Conservation (phyloP, 352 stramenopile species). For the Globisporangium splendens region DNA sequence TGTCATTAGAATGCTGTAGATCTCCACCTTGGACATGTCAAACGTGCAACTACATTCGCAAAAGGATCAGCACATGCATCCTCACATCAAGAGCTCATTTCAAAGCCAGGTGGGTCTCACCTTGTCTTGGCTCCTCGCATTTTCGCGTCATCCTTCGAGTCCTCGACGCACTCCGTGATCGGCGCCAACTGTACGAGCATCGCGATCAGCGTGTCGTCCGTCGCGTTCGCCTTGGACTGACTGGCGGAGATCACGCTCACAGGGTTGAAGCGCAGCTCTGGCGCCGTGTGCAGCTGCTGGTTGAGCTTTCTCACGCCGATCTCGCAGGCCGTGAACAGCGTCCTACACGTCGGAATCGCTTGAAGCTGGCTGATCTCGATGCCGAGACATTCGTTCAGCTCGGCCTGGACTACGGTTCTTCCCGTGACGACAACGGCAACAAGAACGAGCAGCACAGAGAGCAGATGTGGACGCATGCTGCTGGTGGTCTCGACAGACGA, state of each 20-base stretch:
- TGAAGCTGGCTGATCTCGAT: conserved; percentile 40
- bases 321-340: conserved; percentile 46
- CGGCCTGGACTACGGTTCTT: conserved; percentile 5
- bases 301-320: conserved; percentile 49
- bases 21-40: conserved; percentile 52
- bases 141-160: not conserved
- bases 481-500: not conserved
- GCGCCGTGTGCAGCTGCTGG: conserved; percentile 29
- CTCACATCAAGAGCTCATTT: not conserved
- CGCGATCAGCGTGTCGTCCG: conserved; percentile 39
- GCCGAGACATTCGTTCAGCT: conserved; percentile 58
- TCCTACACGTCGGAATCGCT: conserved; percentile 23
- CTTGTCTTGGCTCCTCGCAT: no score
- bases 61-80: not conserved
- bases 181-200: conserved; percentile 58
- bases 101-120: not conserved
- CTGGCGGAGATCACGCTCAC: conserved; percentile 70
- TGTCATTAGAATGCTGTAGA: conserved; percentile 63
- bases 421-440: not conserved
- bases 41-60: conserved; percentile 43
- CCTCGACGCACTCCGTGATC: conserved; percentile 26
- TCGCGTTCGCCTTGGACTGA: conserved; percentile 32
- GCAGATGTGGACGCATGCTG: conserved; percentile 1
- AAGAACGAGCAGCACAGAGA: not conserved
- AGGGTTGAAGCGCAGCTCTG: conserved; percentile 25